Conservation (phyloP, 2,329 filamentous ascomycete species). For the Aspergillus flavus region DNA sequence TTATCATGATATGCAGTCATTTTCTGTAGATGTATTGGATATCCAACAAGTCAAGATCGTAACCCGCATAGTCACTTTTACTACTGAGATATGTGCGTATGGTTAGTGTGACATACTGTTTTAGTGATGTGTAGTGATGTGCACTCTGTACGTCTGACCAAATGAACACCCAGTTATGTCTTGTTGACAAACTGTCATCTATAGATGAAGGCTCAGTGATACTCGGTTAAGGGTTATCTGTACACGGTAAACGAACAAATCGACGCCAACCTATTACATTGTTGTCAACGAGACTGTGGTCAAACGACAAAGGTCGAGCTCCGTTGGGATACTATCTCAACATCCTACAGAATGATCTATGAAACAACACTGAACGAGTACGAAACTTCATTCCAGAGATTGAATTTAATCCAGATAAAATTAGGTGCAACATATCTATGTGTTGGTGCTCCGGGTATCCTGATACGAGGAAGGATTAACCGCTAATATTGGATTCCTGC, state of each 20-base stretch:
- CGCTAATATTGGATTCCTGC: too few relatives aligned
- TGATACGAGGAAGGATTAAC: too few relatives aligned
- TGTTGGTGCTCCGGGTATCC: too few relatives aligned
- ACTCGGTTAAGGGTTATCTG: not conserved
- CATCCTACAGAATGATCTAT: not conserved
- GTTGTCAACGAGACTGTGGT: too few relatives aligned
- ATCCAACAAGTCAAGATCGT: rapidly evolving
- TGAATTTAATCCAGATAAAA: too few relatives aligned
- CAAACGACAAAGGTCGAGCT: too few relatives aligned
- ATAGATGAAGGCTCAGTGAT: not conserved
- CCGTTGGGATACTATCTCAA: not conserved
- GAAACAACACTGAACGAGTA: not conserved
- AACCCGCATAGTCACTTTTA: not conserved
- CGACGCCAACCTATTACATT: not conserved
- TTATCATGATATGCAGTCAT: not conserved
- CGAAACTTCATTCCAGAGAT: not conserved
- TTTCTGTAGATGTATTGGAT: rapidly evolving
- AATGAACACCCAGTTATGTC: not conserved
- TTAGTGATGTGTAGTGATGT: too few relatives aligned
- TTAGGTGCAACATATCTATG: not conserved
- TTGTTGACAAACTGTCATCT: not conserved
- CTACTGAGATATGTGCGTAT: not conserved
- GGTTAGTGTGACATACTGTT: not conserved
- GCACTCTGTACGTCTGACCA: too few relatives aligned
- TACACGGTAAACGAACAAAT: not conserved